These are phyloP conservation scores for Agaricus subrufescens DNA, from an alignment of 768 basidiomycete genomes.

Conservation along the genomic window DNA sequence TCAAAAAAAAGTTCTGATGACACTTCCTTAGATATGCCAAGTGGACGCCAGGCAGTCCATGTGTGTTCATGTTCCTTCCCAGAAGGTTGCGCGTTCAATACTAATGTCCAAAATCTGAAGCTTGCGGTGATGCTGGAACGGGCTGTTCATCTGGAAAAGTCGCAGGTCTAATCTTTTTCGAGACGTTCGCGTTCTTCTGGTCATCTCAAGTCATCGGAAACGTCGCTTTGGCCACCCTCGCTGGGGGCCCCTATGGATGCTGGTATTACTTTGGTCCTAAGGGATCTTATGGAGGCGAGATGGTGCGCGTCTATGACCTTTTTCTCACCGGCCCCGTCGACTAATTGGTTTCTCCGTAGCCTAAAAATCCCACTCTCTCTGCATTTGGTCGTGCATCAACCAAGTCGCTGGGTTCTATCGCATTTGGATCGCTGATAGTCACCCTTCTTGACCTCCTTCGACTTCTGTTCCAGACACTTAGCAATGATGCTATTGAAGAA, in stretches of 20 bases:
- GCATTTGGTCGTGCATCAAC: slow-evolving; percentile 75
- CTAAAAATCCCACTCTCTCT: slow-evolving; percentile 64
- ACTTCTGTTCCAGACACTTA: slow-evolving; percentile 52
- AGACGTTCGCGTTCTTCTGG: slow-evolving; percentile 84
- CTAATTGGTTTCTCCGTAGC: slow-evolving; percentile 29
- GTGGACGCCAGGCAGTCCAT: slow-evolving; percentile 73
- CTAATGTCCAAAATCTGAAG: slow-evolving; percentile 22
- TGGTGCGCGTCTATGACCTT: slow-evolving; percentile 35
- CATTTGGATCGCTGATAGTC: slow-evolving; percentile 81
- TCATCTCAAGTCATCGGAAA: slow-evolving; percentile 79
- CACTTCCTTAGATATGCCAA: slow-evolving; percentile 42
- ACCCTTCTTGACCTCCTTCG: slow-evolving; percentile 70
- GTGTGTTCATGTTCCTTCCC: slow-evolving; percentile 30
- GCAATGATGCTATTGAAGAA: slow-evolving; percentile 55
- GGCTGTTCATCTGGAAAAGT: slow-evolving; percentile 71
- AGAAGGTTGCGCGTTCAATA: neutral
- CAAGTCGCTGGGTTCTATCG: slow-evolving; percentile 77
- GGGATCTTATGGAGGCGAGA: slow-evolving; percentile 42
- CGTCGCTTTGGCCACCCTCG: slow-evolving; percentile 72
- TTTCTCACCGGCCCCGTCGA: neutral
- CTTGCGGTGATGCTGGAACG: slow-evolving; percentile 33
- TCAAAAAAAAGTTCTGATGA: neutral
- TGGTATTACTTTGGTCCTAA: slow-evolving; percentile 88
- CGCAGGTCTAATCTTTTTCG: slow-evolving; percentile 72
- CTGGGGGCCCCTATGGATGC: slow-evolving; percentile 71